Percentiles rank a stretch among this genome's conserved stretches.
Conservation (phyloP, 2,329 filamentous ascomycete genomes). For the Hymenoscyphus infarciens region DNA sequence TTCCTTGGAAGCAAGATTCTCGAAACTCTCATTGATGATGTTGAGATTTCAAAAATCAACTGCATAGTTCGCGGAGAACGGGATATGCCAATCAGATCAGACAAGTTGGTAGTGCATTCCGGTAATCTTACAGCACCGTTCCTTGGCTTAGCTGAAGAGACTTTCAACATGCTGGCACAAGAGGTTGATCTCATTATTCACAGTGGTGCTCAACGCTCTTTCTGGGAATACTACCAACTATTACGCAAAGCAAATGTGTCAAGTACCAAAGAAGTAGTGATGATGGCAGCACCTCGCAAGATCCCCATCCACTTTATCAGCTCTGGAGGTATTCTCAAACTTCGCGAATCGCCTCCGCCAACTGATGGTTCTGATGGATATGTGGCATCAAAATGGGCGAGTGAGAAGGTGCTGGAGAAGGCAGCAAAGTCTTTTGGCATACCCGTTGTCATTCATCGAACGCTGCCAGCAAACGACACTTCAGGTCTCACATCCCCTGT, state of each 20-base stretch:
- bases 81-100: conserved; percentile 6
- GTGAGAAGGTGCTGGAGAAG: conserved; percentile 35
- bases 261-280: conserved; percentile 35
- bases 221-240: conserved; percentile 37
- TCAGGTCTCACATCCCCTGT: not conserved
- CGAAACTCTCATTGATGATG: conserved; percentile 33
- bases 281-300: conserved; percentile 29
- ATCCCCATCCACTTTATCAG: conserved; percentile 40
- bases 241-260: conserved; percentile 37
- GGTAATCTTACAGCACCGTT: conserved; percentile 37
- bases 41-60: conserved; percentile 37
- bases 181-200: conserved; percentile 49
- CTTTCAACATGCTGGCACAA: conserved; percentile 32
- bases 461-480: not conserved
- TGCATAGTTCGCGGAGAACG: conserved; percentile 36
- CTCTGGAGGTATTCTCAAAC: conserved; percentile 20
- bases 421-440: conserved; percentile 18
- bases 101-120: conserved; percentile 30
- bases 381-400: conserved; percentile 36
- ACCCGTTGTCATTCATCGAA: conserved; percentile 33
- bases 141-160: conserved; percentile 38
- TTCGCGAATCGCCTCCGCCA: conserved; percentile 35
- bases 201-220: conserved; percentile 41
- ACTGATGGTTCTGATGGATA: conserved; percentile 36
- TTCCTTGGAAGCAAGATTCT: conserved; percentile 41